Evolutionary conservation across 768 basidiomycete species (phyloP), one percentile per base, ranked within the genome.

Genomic region (Panellus pusillus): DNA sequence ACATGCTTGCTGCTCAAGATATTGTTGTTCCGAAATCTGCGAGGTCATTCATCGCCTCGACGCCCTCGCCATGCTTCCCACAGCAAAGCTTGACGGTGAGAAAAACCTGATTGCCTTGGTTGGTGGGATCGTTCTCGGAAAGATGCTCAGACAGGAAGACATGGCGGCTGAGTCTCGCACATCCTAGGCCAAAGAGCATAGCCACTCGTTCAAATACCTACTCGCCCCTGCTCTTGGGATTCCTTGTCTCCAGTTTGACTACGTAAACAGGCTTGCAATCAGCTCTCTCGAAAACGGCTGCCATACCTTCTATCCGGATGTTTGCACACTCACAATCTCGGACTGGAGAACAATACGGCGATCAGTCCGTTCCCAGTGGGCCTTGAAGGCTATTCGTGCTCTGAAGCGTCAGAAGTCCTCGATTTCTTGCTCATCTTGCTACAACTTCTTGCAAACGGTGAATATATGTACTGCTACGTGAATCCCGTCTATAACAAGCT

Each of bases 161-260:
- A 74, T 82, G 27, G 64, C 69, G 53, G 65, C n/a, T 70, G 74
- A 27, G 69, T 82, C 35, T 66, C 80, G 14, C 77, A 80, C 13
- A 74, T 87, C 19, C 89, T 90, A 91, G 14, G 81, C 89, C 0
- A 84, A 90, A 57, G 79, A 83, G 13, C 66, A 77, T 9, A 82
- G 77, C 60, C 80, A 82, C 52, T 93, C 90, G 60, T 81, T 87
- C 9, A 95, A 94, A 68, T 93, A 81, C 63, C 73, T 96, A 48
- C 77, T 86, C 3, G 89, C 92, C 6, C 78, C 97, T 31, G 92
- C 90, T 0, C 73, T 93, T 37, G 93, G 93, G 11, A 84, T 97
- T 47, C 94, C 94, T 3, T 93, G 91, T 60, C 63, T 97, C 20
- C 79, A 77, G 1, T 66, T 76, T 6, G 70, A 75, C 11, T 93